A percentile compares a stretch with the other conserved stretches of the same genome.
These are phyloP conservation scores for Solanum appendiculatum DNA, from an alignment of 257 asterid genomes.

Conservation along the genomic window DNA sequence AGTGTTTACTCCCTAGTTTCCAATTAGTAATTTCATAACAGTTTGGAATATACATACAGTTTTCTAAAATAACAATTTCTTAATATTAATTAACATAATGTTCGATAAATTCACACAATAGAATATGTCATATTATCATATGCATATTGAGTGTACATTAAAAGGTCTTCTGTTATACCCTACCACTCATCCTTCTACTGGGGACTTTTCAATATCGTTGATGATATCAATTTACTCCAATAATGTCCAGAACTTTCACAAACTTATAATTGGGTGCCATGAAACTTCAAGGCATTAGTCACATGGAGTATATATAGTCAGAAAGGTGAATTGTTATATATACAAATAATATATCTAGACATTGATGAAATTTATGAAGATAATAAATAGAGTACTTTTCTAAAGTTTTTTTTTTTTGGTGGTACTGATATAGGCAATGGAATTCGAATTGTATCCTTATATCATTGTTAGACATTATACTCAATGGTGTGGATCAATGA, in stretches of 20 bases:
- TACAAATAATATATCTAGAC: not conserved
- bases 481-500: rapidly evolving
- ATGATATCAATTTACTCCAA: not conserved
- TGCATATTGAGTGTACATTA: not conserved
- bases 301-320: not conserved
- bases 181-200: not conserved
- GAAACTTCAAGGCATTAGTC: not conserved
- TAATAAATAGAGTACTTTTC: not conserved
- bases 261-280: not conserved
- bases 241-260: not conserved
- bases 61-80: not conserved
- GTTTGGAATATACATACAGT: not conserved
- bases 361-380: not conserved
- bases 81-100: not conserved
- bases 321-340: not conserved
- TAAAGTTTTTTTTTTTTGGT: not conserved
- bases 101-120: not conserved
- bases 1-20: not conserved
- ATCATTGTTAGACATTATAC: not conserved
- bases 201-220: not conserved
- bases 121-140: not conserved
- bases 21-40: not conserved
- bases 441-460: not conserved
- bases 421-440: not conserved
- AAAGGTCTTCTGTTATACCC: not conserved